A percentile compares a stretch with the other conserved stretches of the same genome.
Conservation (phyloP, 1,284 basidiomycete genomes). For the Exobasidium rhododendri region DNA sequence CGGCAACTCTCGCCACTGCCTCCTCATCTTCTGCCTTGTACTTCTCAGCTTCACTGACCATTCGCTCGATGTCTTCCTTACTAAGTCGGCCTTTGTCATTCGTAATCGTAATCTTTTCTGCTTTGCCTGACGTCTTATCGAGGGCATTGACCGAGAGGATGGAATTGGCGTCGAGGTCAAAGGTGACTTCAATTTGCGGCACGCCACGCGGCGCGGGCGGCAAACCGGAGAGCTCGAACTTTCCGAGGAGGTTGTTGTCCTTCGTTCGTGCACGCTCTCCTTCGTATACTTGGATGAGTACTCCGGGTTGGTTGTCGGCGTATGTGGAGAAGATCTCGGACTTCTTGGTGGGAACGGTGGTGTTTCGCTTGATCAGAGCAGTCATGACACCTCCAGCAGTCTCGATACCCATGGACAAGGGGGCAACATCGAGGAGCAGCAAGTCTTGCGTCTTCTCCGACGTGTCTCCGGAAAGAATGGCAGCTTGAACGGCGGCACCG, state of each 20-base stretch:
- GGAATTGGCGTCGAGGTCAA: conserved; percentile 98
- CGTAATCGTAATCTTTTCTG: conserved; percentile 87
- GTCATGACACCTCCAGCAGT: conserved; percentile 95
- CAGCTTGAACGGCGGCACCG: conserved; percentile 98
- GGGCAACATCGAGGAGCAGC: conserved; percentile 92
- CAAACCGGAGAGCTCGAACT: conserved; percentile 97
- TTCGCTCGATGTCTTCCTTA: conserved; percentile 97
- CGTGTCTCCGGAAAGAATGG: conserved; percentile 94
- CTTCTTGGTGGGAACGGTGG: conserved; percentile 98
- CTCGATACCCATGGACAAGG: conserved; percentile 92
- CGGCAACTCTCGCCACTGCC: conserved; percentile 66
- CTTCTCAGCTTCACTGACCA: conserved; percentile 68
- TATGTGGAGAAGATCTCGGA: conserved; percentile 98
- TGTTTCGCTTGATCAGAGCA: conserved; percentile 95
- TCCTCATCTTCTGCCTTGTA: conserved; percentile 69
- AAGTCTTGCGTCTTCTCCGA: conserved; percentile 97
- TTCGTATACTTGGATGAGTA: conserved; percentile 97
- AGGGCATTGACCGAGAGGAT: conserved; percentile 93
- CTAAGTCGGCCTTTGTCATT: conserved; percentile 98
- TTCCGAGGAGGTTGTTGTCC: conserved; percentile 98
- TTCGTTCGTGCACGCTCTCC: conserved; percentile 98
- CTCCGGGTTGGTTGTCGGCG: conserved; percentile 98
- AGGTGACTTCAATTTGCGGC: conserved; percentile 95
- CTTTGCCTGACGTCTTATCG: conserved; percentile 97
- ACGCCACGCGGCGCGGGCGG: conserved; percentile 98